A percentile compares a stretch with the other conserved stretches of the same genome.
Evolutionary conservation across 2,329 filamentous ascomycete genomes (phyloP).

Genomic region (Calonectria multiphialidica): DNA sequence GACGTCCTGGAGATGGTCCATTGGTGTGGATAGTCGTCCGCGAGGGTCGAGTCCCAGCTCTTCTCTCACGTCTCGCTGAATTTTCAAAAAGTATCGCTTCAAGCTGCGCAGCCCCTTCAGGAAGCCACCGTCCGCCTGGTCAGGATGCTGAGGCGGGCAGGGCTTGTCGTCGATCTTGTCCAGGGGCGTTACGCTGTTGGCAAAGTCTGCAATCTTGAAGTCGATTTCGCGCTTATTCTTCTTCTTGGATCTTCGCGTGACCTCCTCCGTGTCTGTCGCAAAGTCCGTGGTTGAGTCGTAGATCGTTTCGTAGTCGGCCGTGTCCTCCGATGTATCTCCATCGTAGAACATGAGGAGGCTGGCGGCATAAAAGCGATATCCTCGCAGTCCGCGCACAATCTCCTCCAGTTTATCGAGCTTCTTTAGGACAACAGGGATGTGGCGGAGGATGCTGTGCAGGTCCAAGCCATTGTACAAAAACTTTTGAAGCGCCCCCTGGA

Average conservation of each 20-base stretch:
- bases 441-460: constrained; percentile 81
- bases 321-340: constrained; percentile 73
- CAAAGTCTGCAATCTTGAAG: constrained; percentile 98
- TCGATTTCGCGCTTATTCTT: constrained; percentile 76
- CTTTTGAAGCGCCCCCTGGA: constrained; percentile 86
- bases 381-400: constrained; percentile 82
- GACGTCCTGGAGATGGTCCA: constrained; percentile 38
- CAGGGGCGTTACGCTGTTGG: constrained; percentile 93
- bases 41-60: constrained; percentile 61
- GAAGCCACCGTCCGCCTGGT: constrained; percentile 89
- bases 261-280: constrained; percentile 69
- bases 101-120: constrained; percentile 85
- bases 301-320: constrained; percentile 60
- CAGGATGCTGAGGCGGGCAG: constrained; percentile 85
- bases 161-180: constrained; percentile 72
- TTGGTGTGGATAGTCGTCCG: constrained; percentile 38
- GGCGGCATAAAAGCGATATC: constrained; percentile 95
- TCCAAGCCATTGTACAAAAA: constrained; percentile 94
- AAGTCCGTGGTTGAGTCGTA: constrained; percentile 71
- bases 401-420: constrained; percentile 87
- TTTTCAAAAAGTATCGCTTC: constrained; percentile 86
- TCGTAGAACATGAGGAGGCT: constrained; percentile 97
- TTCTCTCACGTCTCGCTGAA: constrained; percentile 80
- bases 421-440: constrained; percentile 88
- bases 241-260: constrained; percentile 56